Evolutionary conservation across 805 yeast genomes (phyloP), one percentile per base, ranked within the genome.

Genomic region (Wickerhamiella nectarea): DNA sequence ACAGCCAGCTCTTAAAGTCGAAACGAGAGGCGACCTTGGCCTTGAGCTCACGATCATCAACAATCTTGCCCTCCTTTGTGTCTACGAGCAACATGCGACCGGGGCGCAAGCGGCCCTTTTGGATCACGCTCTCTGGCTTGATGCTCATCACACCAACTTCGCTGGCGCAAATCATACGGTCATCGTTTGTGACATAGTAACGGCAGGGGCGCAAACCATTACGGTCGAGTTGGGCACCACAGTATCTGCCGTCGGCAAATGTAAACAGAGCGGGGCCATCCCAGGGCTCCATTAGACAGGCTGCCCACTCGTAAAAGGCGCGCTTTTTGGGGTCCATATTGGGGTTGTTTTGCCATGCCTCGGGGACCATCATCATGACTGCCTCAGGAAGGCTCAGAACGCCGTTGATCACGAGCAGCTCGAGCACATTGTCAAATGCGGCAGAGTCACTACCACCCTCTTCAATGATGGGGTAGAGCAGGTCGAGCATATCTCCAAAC

Each of bases 371-470:
- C 62, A 89, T 64, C 97, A 89, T 91, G 52, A 91, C 82, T 12
- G 97, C 97, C 65, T 91, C 98, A 11, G 97, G 97, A 50, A 89
- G 70, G 2, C 95, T 78, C 49, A 89, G 67, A 20, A 81, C 87
- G 50, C 97, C 96, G 64, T 89, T 89, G 52, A 85, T 80, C 40
- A 85, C 89, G 52, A 89, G 71, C 57, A 91, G 69, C 65, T 89
- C 98, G 55, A 89, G 71, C 14, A 89, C 97, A 59, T 91, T 91
- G 65, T 89, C 98, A 49, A 89, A 78, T 18, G 97, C 96, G 39
- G 96, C 97, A 17, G 97, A 89, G 63, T 89, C 98, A 15, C 96
- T 87, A 46, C 97, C 97, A 55, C 96, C 97, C 65, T 89, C 96
- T 66, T 89, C 97, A 53, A 91, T 87, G 58, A 91, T 83, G 15